Evolutionary conservation across 495 filamentous ascomycete species (phyloP), one percentile per base, ranked within the genome.

Genomic region (Penicillium herquei): DNA sequence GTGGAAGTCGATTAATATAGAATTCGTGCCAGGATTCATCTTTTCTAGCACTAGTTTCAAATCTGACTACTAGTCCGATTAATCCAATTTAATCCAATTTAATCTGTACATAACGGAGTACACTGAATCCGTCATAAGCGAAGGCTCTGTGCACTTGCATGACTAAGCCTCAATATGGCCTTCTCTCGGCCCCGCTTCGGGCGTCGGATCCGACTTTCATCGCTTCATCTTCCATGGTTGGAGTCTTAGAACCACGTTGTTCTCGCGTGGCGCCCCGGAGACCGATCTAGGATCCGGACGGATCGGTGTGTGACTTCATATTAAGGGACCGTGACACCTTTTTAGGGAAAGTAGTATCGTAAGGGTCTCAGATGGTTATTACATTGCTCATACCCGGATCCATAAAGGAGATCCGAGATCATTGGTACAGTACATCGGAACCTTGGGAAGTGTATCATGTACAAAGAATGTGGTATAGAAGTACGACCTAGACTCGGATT

Each of bases 131-230:
- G 21, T 26, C 4, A 26, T 26, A 26, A 26, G 21, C 21, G 21
- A 26, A 26, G 21, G 21, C 14, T 3, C 11, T 41, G 10, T 13
- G 10, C 11, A 11, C 11, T 9, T 12, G 8, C 13, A 10, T 53
- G 41, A 53, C 51, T 46, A 53, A 53, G 3, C 43, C 26, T 7
- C 26, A 31, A 32, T 26, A 14, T 37, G 39, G 47, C 18, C 18
- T 44, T 45, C 18, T 6, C 39, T 56, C 53, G 53, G 53, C 3
- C n/a, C 53, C 53, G 21, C 21, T 4, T 4, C 21, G 21, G 21
- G 4, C 21, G 53, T 44, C 53, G 53, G 53, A 26, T 50, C 53
- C 53, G 53, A 56, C 11, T 41, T 6, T 37, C 12, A 13, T 37
- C 12, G 34, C 18, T 30, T 6, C 10, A 26, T 21, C 13, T 11